These are phyloP conservation scores for Angophora floribunda DNA, from an alignment of 345 rosid genomes.

Conservation along the genomic window DNA sequence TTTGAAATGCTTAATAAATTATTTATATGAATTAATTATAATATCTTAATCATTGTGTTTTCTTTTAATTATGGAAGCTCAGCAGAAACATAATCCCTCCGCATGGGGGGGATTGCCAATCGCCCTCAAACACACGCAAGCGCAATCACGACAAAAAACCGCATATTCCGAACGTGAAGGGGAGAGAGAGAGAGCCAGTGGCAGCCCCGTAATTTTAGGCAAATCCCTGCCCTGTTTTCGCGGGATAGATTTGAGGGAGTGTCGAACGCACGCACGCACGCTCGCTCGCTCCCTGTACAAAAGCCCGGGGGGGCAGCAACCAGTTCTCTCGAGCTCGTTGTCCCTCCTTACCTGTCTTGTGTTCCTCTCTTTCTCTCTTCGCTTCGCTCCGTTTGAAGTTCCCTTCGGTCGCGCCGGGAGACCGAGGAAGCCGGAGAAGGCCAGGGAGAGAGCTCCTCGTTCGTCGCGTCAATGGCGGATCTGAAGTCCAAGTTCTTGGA, in stretches of 20 bases:
- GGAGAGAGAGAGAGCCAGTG: neutral
- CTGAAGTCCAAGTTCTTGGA: constrained; percentile 55
- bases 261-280: neutral
- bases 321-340: neutral
- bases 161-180: neutral
- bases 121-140: neutral
- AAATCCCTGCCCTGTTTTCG: neutral
- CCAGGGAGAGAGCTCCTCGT: neutral
- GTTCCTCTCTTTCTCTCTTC: neutral
- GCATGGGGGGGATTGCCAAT: neutral
- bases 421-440: neutral
- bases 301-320: neutral
- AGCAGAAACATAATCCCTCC: neutral
- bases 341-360: neutral
- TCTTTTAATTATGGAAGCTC: too few relatives aligned
- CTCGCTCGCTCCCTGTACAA: neutral
- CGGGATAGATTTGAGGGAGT: neutral
- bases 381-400: neutral
- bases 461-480: constrained; percentile 46
- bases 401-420: neutral
- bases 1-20: neutral
- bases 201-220: neutral
- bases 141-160: neutral
- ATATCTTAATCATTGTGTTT: neutral
- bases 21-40: neutral